phyloP scores from a whole-genome alignment of 192 early-diverging fungal species.

The Podochytrium sp. region DNA sequence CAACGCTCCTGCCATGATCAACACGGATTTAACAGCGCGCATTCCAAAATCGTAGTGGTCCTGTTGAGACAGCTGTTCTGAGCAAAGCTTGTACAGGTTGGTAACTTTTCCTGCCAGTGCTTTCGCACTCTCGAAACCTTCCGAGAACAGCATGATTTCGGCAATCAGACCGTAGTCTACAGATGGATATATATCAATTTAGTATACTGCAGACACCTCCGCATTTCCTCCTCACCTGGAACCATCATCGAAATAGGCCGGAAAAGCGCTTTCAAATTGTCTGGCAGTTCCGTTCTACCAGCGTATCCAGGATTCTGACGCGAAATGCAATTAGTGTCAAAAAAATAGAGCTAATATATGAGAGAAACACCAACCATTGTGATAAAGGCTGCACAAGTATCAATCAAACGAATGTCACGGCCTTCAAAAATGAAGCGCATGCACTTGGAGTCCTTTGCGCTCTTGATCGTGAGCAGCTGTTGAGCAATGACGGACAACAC shows the following conservation, averaged over 20 bases:
- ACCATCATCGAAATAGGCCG: slow-evolving; percentile 70
- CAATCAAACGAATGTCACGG: slow-evolving; percentile 60
- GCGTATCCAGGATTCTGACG: slow-evolving; percentile 52
- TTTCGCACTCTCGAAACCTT: slow-evolving; percentile 66
- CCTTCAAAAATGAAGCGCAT: slow-evolving; percentile 64
- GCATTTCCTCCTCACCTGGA: slow-evolving; percentile 40
- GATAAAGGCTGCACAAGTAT: slow-evolving; percentile 63
- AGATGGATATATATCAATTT: neutral
- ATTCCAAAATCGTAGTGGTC: slow-evolving; percentile 70
- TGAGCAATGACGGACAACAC: slow-evolving; percentile 67
- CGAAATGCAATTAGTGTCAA: no score
- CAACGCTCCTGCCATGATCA: slow-evolving; percentile 65
- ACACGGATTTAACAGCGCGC: slow-evolving; percentile 65
- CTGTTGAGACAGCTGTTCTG: slow-evolving; percentile 66
- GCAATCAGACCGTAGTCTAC: slow-evolving; percentile 64
- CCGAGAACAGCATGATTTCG: slow-evolving; percentile 68
- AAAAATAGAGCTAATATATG: no score
- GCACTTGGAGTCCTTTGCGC: slow-evolving; percentile 62
- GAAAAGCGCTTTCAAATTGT: slow-evolving; percentile 65
- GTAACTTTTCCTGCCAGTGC: slow-evolving; percentile 60
- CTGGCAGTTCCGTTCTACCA: slow-evolving; percentile 61
- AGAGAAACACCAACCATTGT: no score
- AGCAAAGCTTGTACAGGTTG: slow-evolving; percentile 66
- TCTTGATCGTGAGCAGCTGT: slow-evolving; percentile 64
- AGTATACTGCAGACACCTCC: no score